Base-by-base conservation (phyloP, 768 basidiomycete species). In the Boletus reticuloceps region DNA sequence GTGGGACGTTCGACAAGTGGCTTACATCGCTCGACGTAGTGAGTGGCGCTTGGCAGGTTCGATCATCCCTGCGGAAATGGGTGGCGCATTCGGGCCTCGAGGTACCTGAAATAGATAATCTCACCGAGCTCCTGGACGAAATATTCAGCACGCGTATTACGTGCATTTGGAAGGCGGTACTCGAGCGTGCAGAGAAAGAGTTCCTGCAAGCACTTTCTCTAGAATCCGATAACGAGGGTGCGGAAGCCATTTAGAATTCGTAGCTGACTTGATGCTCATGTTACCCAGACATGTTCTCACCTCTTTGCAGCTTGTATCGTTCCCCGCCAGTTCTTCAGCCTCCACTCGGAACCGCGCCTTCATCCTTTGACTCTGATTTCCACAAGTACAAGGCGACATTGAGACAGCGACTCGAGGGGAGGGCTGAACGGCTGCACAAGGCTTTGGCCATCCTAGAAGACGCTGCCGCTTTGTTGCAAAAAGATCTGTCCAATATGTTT, bases 41-140 rank as follows among this genome's bases (percentile, higher is more conserved):
- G 32, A 79, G 78, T 40, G 86, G 86, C 39, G 80, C 91, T 9
- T 93, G 91, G 91, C 79, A 75, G 34, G 68, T 91, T n/a, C 77
- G 89, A 43, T 69, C 71, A 25, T 82, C 77, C 39, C 72, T 80
- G 42, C 72, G 74, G 53, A 77, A 72, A 44, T 83, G 79, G 78
- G 66, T 84, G 3, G 58, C 61, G 14, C 69, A 68, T 12, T 77
- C 77, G 31, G 58, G 54, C n/a, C 72, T 91, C 39, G 74, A 76
- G 20, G 64, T 67, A 2, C 47, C 67, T 19, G 89, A 95, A 69
- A 74, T 69, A 49, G 50, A 25, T 1, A 65, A 71, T 14, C 63
- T 91, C 4, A 67, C 67, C 31, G 63, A 64, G 9, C 65, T 81
- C 31, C 62, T 91, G 46, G 84, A 91, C 61, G 72, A 74, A 13